These are phyloP conservation scores for Puccinellia tenuiflora DNA, from an alignment of 176 grass and related monocot species.

Conservation along the genomic window DNA sequence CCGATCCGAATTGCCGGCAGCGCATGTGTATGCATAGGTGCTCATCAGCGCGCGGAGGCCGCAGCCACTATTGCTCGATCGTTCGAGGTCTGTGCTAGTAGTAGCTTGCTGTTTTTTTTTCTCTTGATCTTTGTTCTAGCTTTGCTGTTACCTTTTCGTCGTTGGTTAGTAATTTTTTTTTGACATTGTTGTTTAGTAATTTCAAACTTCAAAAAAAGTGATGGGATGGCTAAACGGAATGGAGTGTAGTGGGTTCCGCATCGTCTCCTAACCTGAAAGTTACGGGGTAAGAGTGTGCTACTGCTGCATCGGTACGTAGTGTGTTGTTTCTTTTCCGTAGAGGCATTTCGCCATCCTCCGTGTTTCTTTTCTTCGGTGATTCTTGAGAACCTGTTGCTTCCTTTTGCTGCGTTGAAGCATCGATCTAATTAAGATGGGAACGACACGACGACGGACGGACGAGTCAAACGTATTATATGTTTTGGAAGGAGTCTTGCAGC, in stretches of 20 bases:
- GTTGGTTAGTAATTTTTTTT: too few relatives aligned
- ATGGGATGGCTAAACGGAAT: neutral
- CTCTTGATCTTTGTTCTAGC: neutral
- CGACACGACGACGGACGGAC: neutral
- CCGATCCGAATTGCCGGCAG: constrained; percentile 18
- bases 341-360: neutral
- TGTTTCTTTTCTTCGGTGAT: neutral
- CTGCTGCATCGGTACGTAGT: too few relatives aligned
- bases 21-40: constrained; percentile 24
- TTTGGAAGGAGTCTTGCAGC: neutral
- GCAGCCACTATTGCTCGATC: neutral
- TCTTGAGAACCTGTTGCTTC: neutral
- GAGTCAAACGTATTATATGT: neutral
- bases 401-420: neutral
- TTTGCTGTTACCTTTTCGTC: too few relatives aligned
- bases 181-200: too few relatives aligned
- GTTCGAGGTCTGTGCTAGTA: neutral
- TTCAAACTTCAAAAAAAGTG: neutral
- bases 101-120: neutral
- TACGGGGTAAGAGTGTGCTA: neutral
- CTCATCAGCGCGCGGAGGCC: neutral
- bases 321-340: neutral
- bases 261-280: neutral
- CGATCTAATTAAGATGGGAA: neutral
- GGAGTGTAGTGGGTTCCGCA: neutral